These are phyloP conservation scores for Sanghuangporus baumii DNA, from an alignment of 1,284 basidiomycete genomes.

Conservation along the genomic window DNA sequence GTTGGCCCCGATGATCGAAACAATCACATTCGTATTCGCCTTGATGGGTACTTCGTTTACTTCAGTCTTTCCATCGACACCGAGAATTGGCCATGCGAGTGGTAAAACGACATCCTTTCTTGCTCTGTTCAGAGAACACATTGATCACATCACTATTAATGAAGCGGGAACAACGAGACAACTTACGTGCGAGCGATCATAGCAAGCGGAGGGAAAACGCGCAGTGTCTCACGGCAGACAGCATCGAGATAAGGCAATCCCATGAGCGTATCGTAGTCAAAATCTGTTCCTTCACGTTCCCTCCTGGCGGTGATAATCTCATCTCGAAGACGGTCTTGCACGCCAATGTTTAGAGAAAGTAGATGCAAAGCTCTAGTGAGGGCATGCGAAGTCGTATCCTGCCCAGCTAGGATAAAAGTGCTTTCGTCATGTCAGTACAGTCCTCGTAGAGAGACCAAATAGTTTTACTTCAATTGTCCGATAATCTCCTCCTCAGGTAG, in stretches of 20 bases:
- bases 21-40: constrained; percentile 14
- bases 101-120: constrained; percentile 16
- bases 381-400: constrained; percentile 34
- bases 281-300: background rate
- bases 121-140: background rate
- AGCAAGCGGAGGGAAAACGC: constrained; percentile 29
- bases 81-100: background rate
- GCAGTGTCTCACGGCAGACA: constrained; percentile 34
- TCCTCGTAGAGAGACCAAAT: background rate
- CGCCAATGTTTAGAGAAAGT: constrained; percentile 28
- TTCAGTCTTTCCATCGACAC: background rate
- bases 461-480: constrained; percentile 24
- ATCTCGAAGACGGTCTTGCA: constrained; percentile 24
- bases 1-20: constrained; percentile 15
- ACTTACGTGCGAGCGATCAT: constrained; percentile 23
- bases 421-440: constrained; percentile 20
- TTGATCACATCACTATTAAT: constrained; percentile 6
- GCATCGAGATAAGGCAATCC: constrained; percentile 34
- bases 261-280: constrained; percentile 21
- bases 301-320: constrained; percentile 24
- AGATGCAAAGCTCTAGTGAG: constrained; percentile 32
- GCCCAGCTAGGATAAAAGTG: constrained; percentile 32
- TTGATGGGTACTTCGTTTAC: constrained; percentile 4
- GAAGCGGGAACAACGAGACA: too few species aligned
- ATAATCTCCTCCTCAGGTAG: constrained; percentile 7